Base-by-base conservation (phyloP, 345 rosid species). In the Citrus cavaleriei region DNA sequence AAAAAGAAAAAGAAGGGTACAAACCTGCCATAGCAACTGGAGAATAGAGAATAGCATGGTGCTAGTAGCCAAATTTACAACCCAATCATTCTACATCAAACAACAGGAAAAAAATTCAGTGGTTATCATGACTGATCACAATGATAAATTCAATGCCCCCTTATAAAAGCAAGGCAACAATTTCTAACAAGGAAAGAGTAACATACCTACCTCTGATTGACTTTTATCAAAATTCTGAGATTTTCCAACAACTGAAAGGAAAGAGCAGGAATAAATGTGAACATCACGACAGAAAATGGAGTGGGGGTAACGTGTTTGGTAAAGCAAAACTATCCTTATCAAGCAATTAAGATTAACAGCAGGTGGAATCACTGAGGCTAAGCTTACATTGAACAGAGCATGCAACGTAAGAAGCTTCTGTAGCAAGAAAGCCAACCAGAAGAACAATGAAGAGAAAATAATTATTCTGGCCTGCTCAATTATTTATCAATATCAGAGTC, bases 1-100 rank as follows among this genome's bases (percentile, higher is more conserved):
- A 24, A 60, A 67, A 61, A 78, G 40, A 21, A 30, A 71, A 30
- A 19, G n/a, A 69, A 74, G 24, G 55, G 12, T 28, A 10, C 30
- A 58, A 55, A 88, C 95, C 95, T 91, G 93, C 95, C 95, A 91
- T 54, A 86, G 72, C 65, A 88, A 77, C 84, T 91, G 93, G 27
- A 89, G 83, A 80, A 87, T 59, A 73, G 84, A 82, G 80, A 90
- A 90, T 35, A 90, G 78, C 87, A 76, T 68, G 59, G 91, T 84
- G 80, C 95, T 85, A 32, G 65, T 64, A 60, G 82, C 87, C 83
- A 90, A 40, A 73, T 77, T 82, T 32, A 68, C 77, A 69, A 40
- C 68, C 58, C 72, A 72, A 79, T 68, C 73, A 59, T 24, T 76
- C 95, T 90, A 57, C 54, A 71, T 32, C 64, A 82, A 77, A 63